Evolutionary conservation across 805 yeast species (phyloP).

Genomic region (Clavispora santaluciae): DNA sequence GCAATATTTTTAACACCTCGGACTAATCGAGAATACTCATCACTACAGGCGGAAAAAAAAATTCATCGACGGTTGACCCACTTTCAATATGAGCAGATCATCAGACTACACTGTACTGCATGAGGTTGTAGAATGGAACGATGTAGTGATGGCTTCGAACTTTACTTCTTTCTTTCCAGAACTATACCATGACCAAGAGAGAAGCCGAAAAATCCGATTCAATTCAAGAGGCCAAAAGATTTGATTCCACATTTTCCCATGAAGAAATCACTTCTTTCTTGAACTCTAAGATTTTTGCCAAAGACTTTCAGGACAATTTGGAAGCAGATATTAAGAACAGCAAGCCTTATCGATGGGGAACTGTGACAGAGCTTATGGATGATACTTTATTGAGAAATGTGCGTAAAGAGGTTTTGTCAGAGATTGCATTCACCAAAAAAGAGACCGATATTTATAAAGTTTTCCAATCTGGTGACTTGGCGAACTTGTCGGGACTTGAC

Average conservation of each 20-base stretch:
- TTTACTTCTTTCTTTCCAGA: background rate
- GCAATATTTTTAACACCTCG: too few relatives aligned
- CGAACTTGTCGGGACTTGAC: constrained; percentile 82
- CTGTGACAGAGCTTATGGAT: constrained; percentile 66
- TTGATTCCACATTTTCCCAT: constrained; percentile 16
- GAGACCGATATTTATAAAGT: constrained; percentile 97
- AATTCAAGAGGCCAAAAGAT: constrained; percentile 3
- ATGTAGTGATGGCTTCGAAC: background rate
- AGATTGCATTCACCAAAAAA: constrained; percentile 87
- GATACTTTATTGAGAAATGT: constrained; percentile 75
- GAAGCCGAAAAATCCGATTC: constrained; percentile 2
- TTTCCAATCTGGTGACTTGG: constrained; percentile 83
- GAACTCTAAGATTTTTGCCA: constrained; percentile 45
- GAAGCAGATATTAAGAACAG: constrained; percentile 46
- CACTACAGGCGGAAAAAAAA: too few relatives aligned
- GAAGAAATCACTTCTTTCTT: constrained; percentile 40
- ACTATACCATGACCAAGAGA: constrained; percentile 11
- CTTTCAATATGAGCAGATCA: background rate
- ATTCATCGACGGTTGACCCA: too few relatives aligned
- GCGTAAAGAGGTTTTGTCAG: constrained; percentile 73
- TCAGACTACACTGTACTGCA: background rate
- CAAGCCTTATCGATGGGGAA: constrained; percentile 88
- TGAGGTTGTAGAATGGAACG: background rate
- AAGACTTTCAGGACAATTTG: constrained; percentile 35
- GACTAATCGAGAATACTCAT: too few relatives aligned